phyloP scores from a whole-genome alignment of 2,329 filamentous ascomycete species.

The Microcyclospora pomicola region DNA sequence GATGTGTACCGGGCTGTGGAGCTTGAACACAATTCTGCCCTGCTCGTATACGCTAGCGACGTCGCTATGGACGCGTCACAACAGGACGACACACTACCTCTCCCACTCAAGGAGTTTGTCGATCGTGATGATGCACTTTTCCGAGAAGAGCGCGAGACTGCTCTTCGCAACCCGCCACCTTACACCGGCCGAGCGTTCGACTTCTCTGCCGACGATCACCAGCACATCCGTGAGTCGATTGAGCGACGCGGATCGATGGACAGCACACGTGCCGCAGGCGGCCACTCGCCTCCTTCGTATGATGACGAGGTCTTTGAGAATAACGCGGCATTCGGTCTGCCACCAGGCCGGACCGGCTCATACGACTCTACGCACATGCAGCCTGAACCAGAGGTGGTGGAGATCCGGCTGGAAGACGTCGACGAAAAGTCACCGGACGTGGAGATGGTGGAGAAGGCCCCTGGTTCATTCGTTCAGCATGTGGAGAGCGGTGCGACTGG shows the following conservation, averaged over 20 bases:
- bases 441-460: neutral
- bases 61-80: constrained; percentile 11
- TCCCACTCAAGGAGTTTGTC: constrained; percentile 17
- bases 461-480: no score
- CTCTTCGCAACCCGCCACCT: neutral
- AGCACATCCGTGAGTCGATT: neutral
- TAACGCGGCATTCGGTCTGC: neutral
- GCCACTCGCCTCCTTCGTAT: neutral
- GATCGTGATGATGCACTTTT: constrained; percentile 15
- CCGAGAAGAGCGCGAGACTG: constrained; percentile 6
- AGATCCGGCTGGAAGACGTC: neutral
- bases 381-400: neutral
- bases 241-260: constrained; percentile 2
- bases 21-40: constrained; percentile 38
- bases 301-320: neutral
- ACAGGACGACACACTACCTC: constrained; percentile 3
- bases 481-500: no score
- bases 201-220: neutral
- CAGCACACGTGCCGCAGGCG: constrained; percentile 1
- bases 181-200: constrained; percentile 2
- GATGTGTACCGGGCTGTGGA: constrained; percentile 39
- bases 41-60: constrained; percentile 48
- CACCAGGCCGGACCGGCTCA: neutral
- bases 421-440: neutral
- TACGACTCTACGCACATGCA: neutral